phyloP scores from a whole-genome alignment of 169 alveolate species.

The Babesia ovis region DNA sequence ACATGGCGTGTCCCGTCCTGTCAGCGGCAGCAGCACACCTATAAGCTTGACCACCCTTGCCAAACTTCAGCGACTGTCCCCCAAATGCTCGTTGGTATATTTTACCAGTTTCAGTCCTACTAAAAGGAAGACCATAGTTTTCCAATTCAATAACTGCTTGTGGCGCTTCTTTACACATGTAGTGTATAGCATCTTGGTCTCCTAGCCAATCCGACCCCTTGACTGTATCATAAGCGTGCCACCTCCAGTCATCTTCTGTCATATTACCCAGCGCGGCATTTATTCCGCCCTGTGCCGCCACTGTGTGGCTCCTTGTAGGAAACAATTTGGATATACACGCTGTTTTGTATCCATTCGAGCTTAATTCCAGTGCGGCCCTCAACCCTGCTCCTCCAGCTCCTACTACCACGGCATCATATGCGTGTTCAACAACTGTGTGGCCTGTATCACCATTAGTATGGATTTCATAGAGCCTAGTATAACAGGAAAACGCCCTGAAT shows the following conservation, averaged over 20 bases:
- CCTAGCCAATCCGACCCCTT: conserved; percentile 99
- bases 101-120: conserved; percentile 92
- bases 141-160: conserved; percentile 95
- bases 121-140: conserved; percentile 95
- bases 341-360: conserved; percentile 82
- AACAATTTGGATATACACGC: conserved; percentile 93
- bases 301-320: conserved; percentile 98
- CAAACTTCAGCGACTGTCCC: conserved; percentile 94
- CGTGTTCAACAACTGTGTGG: conserved; percentile 88
- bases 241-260: conserved; percentile 98
- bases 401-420: conserved; percentile 95
- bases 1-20: conserved; percentile 98
- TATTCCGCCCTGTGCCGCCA: conserved; percentile 92
- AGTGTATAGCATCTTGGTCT: conserved; percentile 97
- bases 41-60: conserved; percentile 98
- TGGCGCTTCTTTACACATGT: conserved; percentile 96
- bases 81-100: conserved; percentile 97
- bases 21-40: conserved; percentile 99
- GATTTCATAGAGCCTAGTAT: no score
- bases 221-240: conserved; percentile 98
- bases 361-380: conserved; percentile 94
- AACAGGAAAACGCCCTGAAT: no score
- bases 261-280: conserved; percentile 86
- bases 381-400: conserved; percentile 99
- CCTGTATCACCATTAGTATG: no score